Percentiles rank a stretch among this genome's conserved stretches.
These are phyloP conservation scores for Aureobasidium sp. DNA, from an alignment of 2,329 filamentous ascomycete species.

Conservation along the genomic window DNA sequence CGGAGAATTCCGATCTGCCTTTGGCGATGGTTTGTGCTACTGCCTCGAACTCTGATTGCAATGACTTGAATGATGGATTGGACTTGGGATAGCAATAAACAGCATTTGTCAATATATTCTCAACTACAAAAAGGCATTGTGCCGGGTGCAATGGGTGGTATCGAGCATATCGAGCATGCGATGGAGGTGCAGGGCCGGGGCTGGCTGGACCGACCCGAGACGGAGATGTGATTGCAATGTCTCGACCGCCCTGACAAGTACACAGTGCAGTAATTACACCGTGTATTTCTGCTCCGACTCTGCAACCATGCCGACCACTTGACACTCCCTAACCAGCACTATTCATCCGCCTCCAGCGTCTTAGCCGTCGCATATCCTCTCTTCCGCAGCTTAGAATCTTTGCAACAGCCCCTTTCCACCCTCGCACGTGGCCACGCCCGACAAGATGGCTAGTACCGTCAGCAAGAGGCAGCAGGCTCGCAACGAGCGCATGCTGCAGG, in stretches of 20 bases:
- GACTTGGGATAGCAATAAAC: background rate
- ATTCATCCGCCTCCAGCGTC: background rate
- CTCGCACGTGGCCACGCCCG: background rate
- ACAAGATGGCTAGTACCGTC: slow-evolving; percentile 59
- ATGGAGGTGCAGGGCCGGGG: background rate
- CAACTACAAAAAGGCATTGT: background rate
- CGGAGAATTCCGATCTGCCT: background rate
- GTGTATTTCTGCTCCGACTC: background rate
- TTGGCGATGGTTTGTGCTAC: background rate
- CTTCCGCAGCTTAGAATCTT: background rate
- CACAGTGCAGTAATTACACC: background rate
- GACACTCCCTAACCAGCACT: background rate
- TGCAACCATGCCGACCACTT: slow-evolving; percentile 5
- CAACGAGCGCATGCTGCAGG: slow-evolving; percentile 86
- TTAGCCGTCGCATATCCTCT: background rate
- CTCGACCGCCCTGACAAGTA: background rate
- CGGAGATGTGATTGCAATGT: background rate
- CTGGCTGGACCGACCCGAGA: background rate
- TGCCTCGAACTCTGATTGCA: background rate
- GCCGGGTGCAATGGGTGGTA: background rate
- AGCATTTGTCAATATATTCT: background rate
- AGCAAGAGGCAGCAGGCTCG: slow-evolving; percentile 97
- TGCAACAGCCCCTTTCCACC: background rate
- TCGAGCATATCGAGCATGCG: background rate
- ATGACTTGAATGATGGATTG: background rate